Base-by-base conservation (phyloP, 2,329 filamentous ascomycete species). In the Helicocarpus griseus region DNA sequence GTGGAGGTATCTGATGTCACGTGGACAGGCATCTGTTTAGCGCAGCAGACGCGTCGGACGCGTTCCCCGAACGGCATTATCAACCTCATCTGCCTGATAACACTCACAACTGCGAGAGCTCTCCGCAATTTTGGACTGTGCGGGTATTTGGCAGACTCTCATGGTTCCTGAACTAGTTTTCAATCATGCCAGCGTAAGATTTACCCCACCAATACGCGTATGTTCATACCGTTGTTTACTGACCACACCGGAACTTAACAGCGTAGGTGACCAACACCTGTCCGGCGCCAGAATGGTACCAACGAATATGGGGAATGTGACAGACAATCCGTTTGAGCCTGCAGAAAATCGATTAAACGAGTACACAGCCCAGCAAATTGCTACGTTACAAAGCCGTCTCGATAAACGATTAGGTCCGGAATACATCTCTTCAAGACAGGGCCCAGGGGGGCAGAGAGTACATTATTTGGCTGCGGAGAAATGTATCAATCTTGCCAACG, bases 391-490 rank as follows among this genome's bases (percentile, higher is more conserved):
- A 63, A 81, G 82, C 58, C 83, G 88, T 29, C 80, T 98, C 28
- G 87, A 97, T 65, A 94, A 90, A 65, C 90, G 96, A 65, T 81
- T 98, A 9, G 93, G 93, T 0, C 93, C 93, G 0, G 94, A 98
- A 71, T 98, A 94, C 67, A 87, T 98, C 53, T 97, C 91, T 2
- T 81, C 88, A 39, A 80, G 93, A 62, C 77, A 86, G 13, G 93
- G 93, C 2, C 85, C 89, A 11, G 86, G 84, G 8, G 90, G 90
- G 47, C 81, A 85, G 57, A 91, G 87, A 65, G 87, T 98, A 17
- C 89, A 95, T 66, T 98, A 98, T 69, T 77, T 98, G 48, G 83
- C 89, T n/a, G 90, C 89, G 1, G 91, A 97, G 65, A 98, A 98
- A 73, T 90, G 87, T 64, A 98, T 98, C 66, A 86, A 87, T 53